Percentiles rank a stretch among this genome's conserved stretches.
phyloP scores from a whole-genome alignment of 2,329 filamentous ascomycete species.

The Aureobasidium subglaciale region DNA sequence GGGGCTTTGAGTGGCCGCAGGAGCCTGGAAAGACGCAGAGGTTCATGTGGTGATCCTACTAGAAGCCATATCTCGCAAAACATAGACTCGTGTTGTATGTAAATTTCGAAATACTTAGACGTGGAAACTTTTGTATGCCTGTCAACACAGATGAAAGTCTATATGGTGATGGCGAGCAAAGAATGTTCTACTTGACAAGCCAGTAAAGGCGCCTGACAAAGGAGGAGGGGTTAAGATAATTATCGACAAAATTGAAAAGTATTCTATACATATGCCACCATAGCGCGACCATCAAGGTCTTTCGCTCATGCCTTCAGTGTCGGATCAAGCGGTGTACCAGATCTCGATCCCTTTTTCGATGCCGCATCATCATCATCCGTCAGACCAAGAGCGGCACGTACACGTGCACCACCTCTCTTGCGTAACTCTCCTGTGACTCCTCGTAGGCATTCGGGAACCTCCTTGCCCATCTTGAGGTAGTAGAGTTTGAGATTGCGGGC shows the following conservation, averaged over 20 bases:
- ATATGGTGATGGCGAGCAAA: neutral
- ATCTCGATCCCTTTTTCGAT: neutral
- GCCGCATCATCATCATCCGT: slow-evolving; percentile 15
- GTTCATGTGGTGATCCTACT: slow-evolving; percentile 65
- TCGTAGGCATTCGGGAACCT: slow-evolving; percentile 81
- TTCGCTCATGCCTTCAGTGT: neutral
- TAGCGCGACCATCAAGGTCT: neutral
- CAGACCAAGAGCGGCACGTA: slow-evolving; percentile 27
- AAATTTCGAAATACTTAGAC: no score
- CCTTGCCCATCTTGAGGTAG: slow-evolving; percentile 84
- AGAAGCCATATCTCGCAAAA: neutral
- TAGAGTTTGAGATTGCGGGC: slow-evolving; percentile 84
- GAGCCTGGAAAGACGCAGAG: slow-evolving; percentile 58
- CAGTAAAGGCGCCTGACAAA: neutral
- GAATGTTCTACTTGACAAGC: no score
- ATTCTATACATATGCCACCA: neutral
- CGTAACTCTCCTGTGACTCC: slow-evolving; percentile 86
- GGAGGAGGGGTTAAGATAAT: neutral
- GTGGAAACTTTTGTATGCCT: no score
- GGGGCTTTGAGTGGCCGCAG: slow-evolving; percentile 60
- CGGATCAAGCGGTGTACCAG: slow-evolving; percentile 6
- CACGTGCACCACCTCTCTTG: slow-evolving; percentile 45
- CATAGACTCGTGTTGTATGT: neutral
- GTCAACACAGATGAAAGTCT: no score
- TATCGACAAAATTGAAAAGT: neutral